Conservation (phyloP, 352 stramenopile species). For the Globisporangium perplexum region DNA sequence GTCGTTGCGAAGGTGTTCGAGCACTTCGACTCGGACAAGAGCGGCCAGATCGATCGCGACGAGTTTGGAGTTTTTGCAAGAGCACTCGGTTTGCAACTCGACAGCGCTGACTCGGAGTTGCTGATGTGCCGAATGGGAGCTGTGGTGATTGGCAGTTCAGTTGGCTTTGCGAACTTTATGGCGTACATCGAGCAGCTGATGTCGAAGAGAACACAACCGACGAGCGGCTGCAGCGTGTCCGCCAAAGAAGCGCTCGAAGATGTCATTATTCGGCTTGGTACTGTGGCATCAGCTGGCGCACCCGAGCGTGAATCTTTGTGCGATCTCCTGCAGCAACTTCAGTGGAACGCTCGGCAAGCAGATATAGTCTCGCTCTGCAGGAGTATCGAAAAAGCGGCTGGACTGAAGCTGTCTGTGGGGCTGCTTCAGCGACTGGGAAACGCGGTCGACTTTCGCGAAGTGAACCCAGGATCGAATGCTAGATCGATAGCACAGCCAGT, state of each 20-base stretch:
- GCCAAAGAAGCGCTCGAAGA: conserved; percentile 4
- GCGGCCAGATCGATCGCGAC: conserved; percentile 43
- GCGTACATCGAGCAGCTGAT: conserved; percentile 18
- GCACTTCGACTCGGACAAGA: conserved; percentile 44
- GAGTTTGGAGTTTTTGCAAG: conserved; percentile 45
- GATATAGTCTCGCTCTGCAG: conserved; percentile 21
- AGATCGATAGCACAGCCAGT: background rate
- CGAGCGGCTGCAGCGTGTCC: background rate
- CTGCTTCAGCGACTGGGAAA: conserved; percentile 36
- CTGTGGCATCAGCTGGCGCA: conserved; percentile 1
- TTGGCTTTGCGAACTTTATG: conserved; percentile 25
- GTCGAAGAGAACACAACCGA: background rate
- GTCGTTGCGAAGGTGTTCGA: conserved; percentile 39
- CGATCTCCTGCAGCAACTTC: conserved; percentile 35
- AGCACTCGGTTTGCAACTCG: conserved; percentile 38
- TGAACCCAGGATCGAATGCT: conserved; percentile 9
- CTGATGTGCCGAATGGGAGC: conserved; percentile 45
- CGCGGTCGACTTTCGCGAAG: conserved; percentile 35
- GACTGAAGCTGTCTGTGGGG: conserved; percentile 17
- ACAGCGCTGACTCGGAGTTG: conserved; percentile 25
- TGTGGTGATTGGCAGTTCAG: conserved; percentile 7
- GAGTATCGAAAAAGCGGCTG: conserved; percentile 21
- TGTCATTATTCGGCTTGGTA: conserved; percentile 21
- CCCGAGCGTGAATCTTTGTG: conserved; percentile 22
- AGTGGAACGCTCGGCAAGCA: conserved; percentile 31